Conservation (phyloP, 2,329 filamentous ascomycete species). For the Pseudogymnoascus pannorum region DNA sequence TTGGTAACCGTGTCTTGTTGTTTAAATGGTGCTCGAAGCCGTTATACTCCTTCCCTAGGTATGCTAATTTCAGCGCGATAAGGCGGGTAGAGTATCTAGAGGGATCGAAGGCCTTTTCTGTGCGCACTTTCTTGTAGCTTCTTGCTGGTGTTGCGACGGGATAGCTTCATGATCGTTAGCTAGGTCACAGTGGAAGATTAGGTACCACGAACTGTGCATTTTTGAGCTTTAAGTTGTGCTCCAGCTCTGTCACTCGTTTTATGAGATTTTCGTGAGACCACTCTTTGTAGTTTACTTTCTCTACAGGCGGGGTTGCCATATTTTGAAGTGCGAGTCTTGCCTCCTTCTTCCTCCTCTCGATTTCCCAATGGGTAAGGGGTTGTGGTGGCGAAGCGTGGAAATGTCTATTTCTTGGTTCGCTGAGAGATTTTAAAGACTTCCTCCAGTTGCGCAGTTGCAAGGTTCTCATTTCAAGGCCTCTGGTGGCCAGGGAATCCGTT, state of each 20-base stretch:
- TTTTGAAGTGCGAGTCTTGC: constrained; percentile 15
- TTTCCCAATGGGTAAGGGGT: constrained; percentile 3
- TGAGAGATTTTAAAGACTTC: not conserved
- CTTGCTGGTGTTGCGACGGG: constrained; percentile 14
- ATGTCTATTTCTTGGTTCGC: not conserved
- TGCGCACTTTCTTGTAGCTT: constrained; percentile 23
- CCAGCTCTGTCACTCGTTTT: constrained; percentile 58
- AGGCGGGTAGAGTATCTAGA: constrained; percentile 74
- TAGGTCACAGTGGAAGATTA: constrained; percentile 15
- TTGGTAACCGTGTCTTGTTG: constrained; percentile 61
- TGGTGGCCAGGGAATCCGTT: not conserved
- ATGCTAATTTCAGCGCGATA: constrained; percentile 89
- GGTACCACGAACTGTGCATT: constrained; percentile 27
- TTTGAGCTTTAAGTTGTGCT: constrained; percentile 53
- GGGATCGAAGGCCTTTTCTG: constrained; percentile 52
- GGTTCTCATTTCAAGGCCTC: constrained; percentile 2
- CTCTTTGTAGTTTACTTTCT: constrained; percentile 43
- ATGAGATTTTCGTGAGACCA: constrained; percentile 67
- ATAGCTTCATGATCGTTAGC: constrained; percentile 17
- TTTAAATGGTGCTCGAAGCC: constrained; percentile 82
- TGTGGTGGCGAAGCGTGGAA: not conserved
- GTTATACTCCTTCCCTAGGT: constrained; percentile 84
- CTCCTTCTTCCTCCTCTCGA: constrained; percentile 8
- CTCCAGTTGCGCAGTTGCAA: not conserved
- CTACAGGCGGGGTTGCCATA: constrained; percentile 5